Evolutionary conservation across 164 flowering plant species (phyloP).

Genomic region (Magnolia officinalis): DNA sequence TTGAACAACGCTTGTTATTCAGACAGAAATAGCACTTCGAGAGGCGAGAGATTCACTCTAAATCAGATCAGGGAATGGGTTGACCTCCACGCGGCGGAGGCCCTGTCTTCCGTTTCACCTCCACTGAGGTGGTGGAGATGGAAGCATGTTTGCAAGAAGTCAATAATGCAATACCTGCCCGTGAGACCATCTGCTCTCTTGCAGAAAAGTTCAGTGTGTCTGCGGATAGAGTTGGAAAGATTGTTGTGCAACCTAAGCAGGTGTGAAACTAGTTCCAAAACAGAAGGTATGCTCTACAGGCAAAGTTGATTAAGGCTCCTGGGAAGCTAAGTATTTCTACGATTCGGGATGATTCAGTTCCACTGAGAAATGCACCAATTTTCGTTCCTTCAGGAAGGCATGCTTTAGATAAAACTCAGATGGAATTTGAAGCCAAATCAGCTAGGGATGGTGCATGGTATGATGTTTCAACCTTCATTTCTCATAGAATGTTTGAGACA

Average conservation of each 20-base stretch:
- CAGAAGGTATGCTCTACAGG: conserved; percentile 78
- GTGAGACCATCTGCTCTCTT: conserved; percentile 64
- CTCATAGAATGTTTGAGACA: too few relatives aligned
- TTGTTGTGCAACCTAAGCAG: conserved; percentile 87
- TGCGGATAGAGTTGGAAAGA: conserved; percentile 69
- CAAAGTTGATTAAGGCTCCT: conserved; percentile 59
- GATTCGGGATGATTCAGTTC: conserved; percentile 49
- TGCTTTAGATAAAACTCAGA: conserved; percentile 18
- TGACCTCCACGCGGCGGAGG: conserved; percentile 69
- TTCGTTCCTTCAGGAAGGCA: conserved; percentile 34
- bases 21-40: neutral
- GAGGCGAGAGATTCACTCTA: neutral
- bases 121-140: conserved; percentile 73
- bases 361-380: conserved; percentile 36
- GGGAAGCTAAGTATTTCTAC: conserved; percentile 51
- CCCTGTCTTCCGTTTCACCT: conserved; percentile 66
- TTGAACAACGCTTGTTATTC: too few relatives aligned
- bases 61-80: conserved; percentile 38
- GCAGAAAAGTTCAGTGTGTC: conserved; percentile 85
- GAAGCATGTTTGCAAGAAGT: conserved; percentile 71
- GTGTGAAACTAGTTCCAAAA: conserved; percentile 99
- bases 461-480: too few relatives aligned
- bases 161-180: conserved; percentile 56
- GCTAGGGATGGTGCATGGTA: conserved; percentile 96
- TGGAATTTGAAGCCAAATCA: conserved; percentile 91